Base-by-base conservation (phyloP, 805 yeast genomes). In the Wickerhamomyces queroliae region DNA sequence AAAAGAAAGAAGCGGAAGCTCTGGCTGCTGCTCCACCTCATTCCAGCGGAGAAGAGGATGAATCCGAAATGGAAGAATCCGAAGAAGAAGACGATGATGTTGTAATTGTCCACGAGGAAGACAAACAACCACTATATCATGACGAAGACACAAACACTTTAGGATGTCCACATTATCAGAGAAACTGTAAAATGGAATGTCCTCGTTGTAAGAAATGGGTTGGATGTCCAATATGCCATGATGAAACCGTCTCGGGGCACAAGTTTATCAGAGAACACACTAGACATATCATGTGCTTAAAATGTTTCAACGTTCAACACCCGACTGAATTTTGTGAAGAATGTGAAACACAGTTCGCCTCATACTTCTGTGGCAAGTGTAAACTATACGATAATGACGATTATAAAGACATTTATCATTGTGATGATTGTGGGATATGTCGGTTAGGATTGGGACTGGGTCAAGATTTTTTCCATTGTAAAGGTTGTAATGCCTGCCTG, bases 391-490 rank as follows among this genome's bases (percentile, higher is more conserved):
- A 89, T 56, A 82, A 83, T 55, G 93, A 87, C 55, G 79, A 75
- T 36, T 64, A 70, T 32, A 88, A 87, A 54, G 83, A 83, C 45
- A 89, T 90, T 19, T 90, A 89, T 55, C 98, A 90, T 58, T 90
- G 98, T 59, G 86, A 80, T 50, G 84, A 81, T 50, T 90, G 98
- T 65, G 96, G 95, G 0, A 88, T 91, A 39, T 90, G 98, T 58
- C 73, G 97, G 12, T 67, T 91, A 9, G 98, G 98, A 2, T 67
- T 83, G 20, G 97, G 97, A 0, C 62, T 88, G 18, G 93, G 87
- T 15, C 82, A 83, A 47, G 97, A 90, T 60, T 89, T 83, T 52
- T 88, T 87, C 66, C 98, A 90, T 58, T 90, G 98, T 63, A 77
- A 83, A 49, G 80, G 80, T 17, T 90, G 98, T 62, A 85, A 87